Base-by-base conservation (phyloP, 2,329 filamentous ascomycete species). In the Parastagonospora avenae region DNA sequence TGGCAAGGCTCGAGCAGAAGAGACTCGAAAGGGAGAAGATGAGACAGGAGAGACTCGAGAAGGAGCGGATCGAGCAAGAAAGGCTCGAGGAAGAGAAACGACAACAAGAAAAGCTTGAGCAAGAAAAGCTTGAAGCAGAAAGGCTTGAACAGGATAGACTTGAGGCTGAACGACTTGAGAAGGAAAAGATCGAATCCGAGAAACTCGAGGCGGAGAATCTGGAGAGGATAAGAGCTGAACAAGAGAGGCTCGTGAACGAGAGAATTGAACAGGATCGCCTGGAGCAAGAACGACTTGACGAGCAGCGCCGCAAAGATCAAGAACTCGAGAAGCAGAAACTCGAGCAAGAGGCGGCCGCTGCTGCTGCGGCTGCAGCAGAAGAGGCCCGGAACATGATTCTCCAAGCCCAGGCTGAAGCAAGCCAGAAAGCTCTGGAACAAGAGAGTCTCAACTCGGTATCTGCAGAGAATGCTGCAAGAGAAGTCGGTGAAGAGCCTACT, bases 351-450 rank as follows among this genome's bases (percentile, higher is more conserved):
- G 19, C 24, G 24, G 24, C 16, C n/a, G 29, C 24, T n/a, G 40
- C 28, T 19, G 40, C 40, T 32, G 45, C 55, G 15, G 12, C 29
- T n/a, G 40, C 47, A 24, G 36, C 19, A 36, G 42, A 42, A 49
- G 37, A 37, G 42, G 33, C 48, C 19, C 19, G 19, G 19, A 24
- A 24, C 19, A 24, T 24, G 19, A 24, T 24, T 35, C 33, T 45
- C 31, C 39, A 52, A 48, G 36, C 42, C 8, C 45, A 31, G 28
- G 37, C 50, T 31, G 42, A 60, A 39, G 41, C 43, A 41, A 19
- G 38, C 28, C 32, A 48, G 35, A 29, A 40, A 14, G 35, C 30
- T 2, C 8, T 32, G 14, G 28, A 42, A 15, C 14, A 39, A 11
- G 16, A 24, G 10, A 10, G 14, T 24, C 33, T 46, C 43, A 14